A percentile compares a stretch with the other conserved stretches of the same genome.
Evolutionary conservation across 2,329 filamentous ascomycete genomes (phyloP).

Genomic region (Ophiostoma himal-ulmi): DNA sequence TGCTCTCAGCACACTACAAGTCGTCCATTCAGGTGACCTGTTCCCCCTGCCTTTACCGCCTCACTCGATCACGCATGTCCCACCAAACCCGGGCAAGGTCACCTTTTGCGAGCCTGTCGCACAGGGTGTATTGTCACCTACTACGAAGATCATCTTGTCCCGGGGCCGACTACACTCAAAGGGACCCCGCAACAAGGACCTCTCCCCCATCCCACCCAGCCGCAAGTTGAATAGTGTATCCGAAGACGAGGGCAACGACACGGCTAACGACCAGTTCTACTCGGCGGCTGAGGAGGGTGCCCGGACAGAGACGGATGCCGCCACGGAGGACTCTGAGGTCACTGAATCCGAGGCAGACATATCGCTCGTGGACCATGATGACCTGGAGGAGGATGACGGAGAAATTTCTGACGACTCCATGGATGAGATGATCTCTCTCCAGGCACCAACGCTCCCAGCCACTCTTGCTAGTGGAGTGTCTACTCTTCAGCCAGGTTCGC

Average conservation of each 20-base stretch:
- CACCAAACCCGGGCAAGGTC: conserved; percentile 78
- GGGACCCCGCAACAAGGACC: conserved; percentile 32
- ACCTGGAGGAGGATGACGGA: conserved; percentile 70
- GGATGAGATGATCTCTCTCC: conserved; percentile 89
- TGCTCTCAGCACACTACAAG: conserved; percentile 63
- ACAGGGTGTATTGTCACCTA: conserved; percentile 71
- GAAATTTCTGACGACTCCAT: conserved; percentile 80
- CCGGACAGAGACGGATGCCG: conserved; percentile 54
- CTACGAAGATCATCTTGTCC: conserved; percentile 78
- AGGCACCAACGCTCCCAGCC: conserved; percentile 71
- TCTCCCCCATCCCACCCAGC: conserved; percentile 42
- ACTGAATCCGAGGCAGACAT: conserved; percentile 53
- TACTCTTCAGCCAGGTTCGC: conserved; percentile 73
- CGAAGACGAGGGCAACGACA: conserved; percentile 65
- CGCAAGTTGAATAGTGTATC: conserved; percentile 53
- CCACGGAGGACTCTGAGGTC: conserved; percentile 30
- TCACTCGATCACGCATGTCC: conserved; percentile 80
- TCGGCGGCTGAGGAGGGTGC: conserved; percentile 80
- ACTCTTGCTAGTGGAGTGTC: conserved; percentile 73
- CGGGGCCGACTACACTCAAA: conserved; percentile 53
- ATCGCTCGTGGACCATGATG: conserved; percentile 62
- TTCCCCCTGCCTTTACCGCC: conserved; percentile 70
- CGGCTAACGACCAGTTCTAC: conserved; percentile 84
- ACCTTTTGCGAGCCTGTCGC: conserved; percentile 91
- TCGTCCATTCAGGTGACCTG: conserved; percentile 80